Evolutionary conservation across 495 filamentous ascomycete species (phyloP), one percentile per base, ranked within the genome.

Genomic region (Cercophora samala): DNA sequence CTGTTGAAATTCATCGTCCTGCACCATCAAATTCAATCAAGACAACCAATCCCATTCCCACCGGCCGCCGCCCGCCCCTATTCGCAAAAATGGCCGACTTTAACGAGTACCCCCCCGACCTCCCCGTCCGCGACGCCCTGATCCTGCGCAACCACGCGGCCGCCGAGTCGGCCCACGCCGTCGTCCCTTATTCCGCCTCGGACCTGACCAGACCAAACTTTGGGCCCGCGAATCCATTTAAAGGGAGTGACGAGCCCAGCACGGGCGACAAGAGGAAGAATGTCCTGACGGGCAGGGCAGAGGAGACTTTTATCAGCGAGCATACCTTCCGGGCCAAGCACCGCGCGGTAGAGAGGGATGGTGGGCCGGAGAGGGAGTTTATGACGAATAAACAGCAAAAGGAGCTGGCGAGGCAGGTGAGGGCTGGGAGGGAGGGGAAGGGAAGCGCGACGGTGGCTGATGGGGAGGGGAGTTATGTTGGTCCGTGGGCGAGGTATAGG

Each of bases 401-500:
- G 76, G 89, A 90, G 71, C 81, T 86, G 37, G 87, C 87, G 0
- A 87, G 86, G 37, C 83, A 84, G 46, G 78, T 91, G 69, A 81
- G 89, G 18, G 78, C 86, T 37, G 91, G 90, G 71, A 82, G 95
- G 42, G 92, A 97, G 77, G 86, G 80, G 69, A 96, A 92, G 76
- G 95, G 95, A 8, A 89, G 94, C 75, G 82, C 91, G 29, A 88
- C 88, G 63, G 82, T 97, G 51, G 87, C 93, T 0, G 91, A 97
- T 69, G 95, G 95, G 0, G 89, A 91, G 5, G 89, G 88, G 51
- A 88, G 92, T 25, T 98, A 97, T 76, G 84, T 93, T 29, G 96
- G 95, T 1, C 96, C 95, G 0, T 99, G 96, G 96, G 95, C 96
- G 29, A 86, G 84, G 74, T 98, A 95, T 69, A 86, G 90, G 66